Evolutionary conservation across 768 basidiomycete species (phyloP).

Genomic region (Aureoboletus auriporus): DNA sequence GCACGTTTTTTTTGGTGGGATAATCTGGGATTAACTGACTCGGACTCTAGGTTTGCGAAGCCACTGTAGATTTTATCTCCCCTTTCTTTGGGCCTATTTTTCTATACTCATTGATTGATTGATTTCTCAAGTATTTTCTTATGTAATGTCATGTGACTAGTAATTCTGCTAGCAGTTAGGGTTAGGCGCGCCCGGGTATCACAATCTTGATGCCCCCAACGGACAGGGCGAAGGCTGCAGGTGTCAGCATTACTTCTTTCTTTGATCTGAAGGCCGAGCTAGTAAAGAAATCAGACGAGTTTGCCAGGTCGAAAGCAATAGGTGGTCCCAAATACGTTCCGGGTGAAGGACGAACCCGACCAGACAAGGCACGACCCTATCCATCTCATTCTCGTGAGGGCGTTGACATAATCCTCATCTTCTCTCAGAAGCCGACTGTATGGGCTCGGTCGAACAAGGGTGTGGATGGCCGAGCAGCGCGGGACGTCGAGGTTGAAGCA

Average conservation of each 20-base stretch:
- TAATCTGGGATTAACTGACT: slow-evolving; percentile 1
- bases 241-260: slow-evolving; percentile 70
- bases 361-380: slow-evolving; percentile 56
- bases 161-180: too few species aligned
- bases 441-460: slow-evolving; percentile 80
- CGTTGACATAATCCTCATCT: too few species aligned
- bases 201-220: slow-evolving; percentile 39
- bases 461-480: slow-evolving; percentile 54
- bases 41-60: slow-evolving; percentile 40
- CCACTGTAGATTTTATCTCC: slow-evolving; percentile 81
- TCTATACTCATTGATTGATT: too few species aligned
- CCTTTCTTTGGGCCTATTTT: slow-evolving; percentile 38
- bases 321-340: slow-evolving; percentile 49
- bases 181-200: too few species aligned
- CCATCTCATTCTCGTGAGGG: too few species aligned
- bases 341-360: slow-evolving; percentile 55
- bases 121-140: too few species aligned
- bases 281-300: slow-evolving; percentile 49
- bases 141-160: too few species aligned
- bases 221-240: slow-evolving; percentile 59
- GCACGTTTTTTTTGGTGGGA: slow-evolving; percentile 44
- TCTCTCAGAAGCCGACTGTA: slow-evolving; percentile 62
- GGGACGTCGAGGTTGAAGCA: slow-evolving; percentile 69
- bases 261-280: slow-evolving; percentile 73
- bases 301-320: slow-evolving; percentile 59